Conservation (phyloP, 225 moss, liverwort and hornwort genomes). For the Pseudoscleropodium purum region DNA sequence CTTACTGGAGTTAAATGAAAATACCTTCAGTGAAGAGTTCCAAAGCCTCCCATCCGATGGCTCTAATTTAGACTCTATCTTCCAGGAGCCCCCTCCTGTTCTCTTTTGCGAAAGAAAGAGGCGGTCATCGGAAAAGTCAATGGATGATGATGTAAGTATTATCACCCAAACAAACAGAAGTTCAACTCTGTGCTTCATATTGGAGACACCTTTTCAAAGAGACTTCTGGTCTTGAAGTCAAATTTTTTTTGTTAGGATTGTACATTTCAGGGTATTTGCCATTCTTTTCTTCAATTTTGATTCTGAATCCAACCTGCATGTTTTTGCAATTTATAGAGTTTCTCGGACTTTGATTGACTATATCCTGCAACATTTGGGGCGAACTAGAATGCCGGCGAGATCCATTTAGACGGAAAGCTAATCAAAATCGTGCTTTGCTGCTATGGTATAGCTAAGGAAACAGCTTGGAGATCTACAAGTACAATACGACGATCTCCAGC, state of each 20-base stretch:
- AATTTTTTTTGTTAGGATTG: background rate
- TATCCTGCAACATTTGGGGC: background rate
- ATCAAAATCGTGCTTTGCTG: background rate
- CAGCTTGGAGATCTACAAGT: slow-evolving; percentile 63
- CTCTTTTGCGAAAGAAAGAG: slow-evolving; percentile 39
- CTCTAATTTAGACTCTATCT: slow-evolving; percentile 33
- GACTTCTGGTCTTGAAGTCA: background rate
- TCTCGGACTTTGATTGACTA: background rate
- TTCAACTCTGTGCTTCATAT: background rate
- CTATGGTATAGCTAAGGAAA: slow-evolving; percentile 41
- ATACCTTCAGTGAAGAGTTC: slow-evolving; percentile 12
- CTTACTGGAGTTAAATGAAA: slow-evolving; percentile 30
- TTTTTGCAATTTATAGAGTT: background rate
- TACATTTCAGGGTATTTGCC: background rate
- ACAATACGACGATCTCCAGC: slow-evolving; percentile 59
- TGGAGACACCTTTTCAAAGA: background rate
- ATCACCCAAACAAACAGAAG: background rate
- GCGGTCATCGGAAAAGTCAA: slow-evolving; percentile 24
- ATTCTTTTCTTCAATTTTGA: background rate
- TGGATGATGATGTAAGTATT: slow-evolving; percentile 36
- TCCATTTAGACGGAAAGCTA: background rate
- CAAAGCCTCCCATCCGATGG: slow-evolving; percentile 25
- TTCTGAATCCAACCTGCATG: background rate
- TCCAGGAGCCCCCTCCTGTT: slow-evolving; percentile 43
- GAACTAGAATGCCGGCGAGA: background rate